phyloP scores from a whole-genome alignment of 1,284 basidiomycete species.

The Amylostereum areolatum region DNA sequence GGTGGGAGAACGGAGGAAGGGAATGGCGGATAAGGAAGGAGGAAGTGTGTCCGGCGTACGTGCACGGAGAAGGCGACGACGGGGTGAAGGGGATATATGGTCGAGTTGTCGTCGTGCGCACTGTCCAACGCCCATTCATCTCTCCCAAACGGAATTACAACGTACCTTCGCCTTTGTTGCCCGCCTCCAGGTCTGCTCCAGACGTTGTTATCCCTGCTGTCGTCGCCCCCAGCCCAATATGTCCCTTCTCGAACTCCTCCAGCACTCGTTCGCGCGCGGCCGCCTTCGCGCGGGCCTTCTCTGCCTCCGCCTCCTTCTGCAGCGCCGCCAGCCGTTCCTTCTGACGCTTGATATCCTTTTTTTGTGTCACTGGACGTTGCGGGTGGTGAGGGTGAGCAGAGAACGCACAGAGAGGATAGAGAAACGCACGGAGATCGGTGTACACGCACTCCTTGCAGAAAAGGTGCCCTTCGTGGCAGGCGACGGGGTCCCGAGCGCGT shows the following conservation, averaged over 20 bases:
- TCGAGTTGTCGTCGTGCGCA: no score
- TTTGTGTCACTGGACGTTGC: slow-evolving; percentile 64
- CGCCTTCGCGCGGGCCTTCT: slow-evolving; percentile 56
- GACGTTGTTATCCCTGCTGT: slow-evolving; percentile 30
- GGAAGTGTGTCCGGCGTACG: no score
- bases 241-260: slow-evolving; percentile 79
- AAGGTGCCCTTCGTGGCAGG: slow-evolving; percentile 81
- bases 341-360: slow-evolving; percentile 83
- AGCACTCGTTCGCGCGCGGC: slow-evolving; percentile 82
- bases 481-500: slow-evolving; percentile 71
- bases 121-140: no score
- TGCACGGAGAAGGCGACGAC: no score
- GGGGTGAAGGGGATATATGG: no score
- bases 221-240: slow-evolving; percentile 55
- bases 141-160: no score
- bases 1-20: neutral
- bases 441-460: slow-evolving; percentile 89
- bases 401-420: neutral
- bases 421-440: slow-evolving; percentile 61
- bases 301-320: slow-evolving; percentile 71
- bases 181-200: slow-evolving; percentile 16
- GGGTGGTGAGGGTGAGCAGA: slow-evolving; percentile 8
- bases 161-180: slow-evolving; percentile 19
- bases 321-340: slow-evolving; percentile 69
- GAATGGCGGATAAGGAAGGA: slow-evolving; percentile 19